A percentile compares a stretch with the other conserved stretches of the same genome.
These are phyloP conservation scores for Mycena albidolilacea DNA, from an alignment of 768 basidiomycete species.

Conservation along the genomic window DNA sequence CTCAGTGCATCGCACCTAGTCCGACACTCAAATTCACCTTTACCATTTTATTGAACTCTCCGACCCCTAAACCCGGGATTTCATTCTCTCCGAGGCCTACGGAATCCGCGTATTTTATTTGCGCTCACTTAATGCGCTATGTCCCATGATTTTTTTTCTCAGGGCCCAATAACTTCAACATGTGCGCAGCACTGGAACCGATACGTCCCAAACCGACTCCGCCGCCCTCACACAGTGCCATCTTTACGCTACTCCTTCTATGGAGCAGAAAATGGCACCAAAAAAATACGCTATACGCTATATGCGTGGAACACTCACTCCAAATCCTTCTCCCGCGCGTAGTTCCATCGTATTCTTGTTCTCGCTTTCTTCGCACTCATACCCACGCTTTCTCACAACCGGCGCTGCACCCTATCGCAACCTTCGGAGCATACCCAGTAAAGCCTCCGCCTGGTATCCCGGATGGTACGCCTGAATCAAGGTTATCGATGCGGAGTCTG, in stretches of 20 bases:
- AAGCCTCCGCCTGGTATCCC: background rate
- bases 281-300: background rate
- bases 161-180: background rate
- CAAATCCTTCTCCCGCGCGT: background rate
- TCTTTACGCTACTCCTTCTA: background rate
- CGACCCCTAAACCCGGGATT: background rate
- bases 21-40: background rate
- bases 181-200: background rate
- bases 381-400: background rate
- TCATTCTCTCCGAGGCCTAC: background rate
- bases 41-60: background rate
- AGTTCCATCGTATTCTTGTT: background rate
- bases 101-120: background rate
- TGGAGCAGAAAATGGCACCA: background rate
- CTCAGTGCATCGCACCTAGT: no score
- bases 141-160: background rate
- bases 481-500: slow-evolving; percentile 6
- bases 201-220: background rate
- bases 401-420: background rate
- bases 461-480: background rate
- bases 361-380: background rate
- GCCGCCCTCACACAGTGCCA: background rate
- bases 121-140: background rate
- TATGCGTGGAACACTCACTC: background rate
- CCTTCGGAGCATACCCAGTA: background rate